Evolutionary conservation across 2,329 filamentous ascomycete genomes (phyloP), one percentile per base, ranked within the genome.

Genomic region (Colletotrichum tropicale): DNA sequence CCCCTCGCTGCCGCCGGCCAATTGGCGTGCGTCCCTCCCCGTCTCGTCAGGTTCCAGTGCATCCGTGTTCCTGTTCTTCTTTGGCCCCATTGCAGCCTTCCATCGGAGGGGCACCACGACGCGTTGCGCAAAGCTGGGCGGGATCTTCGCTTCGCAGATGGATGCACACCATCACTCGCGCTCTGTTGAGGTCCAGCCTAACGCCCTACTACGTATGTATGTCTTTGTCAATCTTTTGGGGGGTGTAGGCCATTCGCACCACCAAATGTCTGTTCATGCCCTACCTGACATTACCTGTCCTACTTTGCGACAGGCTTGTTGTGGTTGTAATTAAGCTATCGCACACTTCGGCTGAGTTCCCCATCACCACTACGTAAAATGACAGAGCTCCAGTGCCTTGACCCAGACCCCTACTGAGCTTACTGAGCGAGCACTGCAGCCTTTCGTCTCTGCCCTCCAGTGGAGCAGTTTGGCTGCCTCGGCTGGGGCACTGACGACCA

Each of bases 41-140:
- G 69, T 68, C 32, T 48, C 56, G 24, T 32, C 70, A 73, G 69
- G 30, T 75, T 73, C 70, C 62, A 62, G 43, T 68, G 38, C 70
- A 52, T 75, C 56, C 73, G 32, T n/a, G 30, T 72, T 72, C 38
- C 56, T 64, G 56, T 64, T 30, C 62, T 58, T 38, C 67, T 62
- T 34, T 61, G 34, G 65, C 64, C 26, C 48, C 21, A 15, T 56
- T 43, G 60, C 71, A 74, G 67, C 67, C 60, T 66, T 43, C 36
- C 32, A 55, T 32, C 65, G 8, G 48, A 58, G 48, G 28, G 55
- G 38, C 24, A 66, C 62, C 24, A 24, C 56, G 36, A 62, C 48
- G 69, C 30, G 67, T 66, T 71, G 60, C 36, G 21, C 60, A 36
- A 52, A 61, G 61, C 52, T 66, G 52, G 48, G 30, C 36, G 18